These are phyloP conservation scores for Trichoderma reesei DNA, from an alignment of 495 filamentous ascomycete species.

Conservation along the genomic window DNA sequence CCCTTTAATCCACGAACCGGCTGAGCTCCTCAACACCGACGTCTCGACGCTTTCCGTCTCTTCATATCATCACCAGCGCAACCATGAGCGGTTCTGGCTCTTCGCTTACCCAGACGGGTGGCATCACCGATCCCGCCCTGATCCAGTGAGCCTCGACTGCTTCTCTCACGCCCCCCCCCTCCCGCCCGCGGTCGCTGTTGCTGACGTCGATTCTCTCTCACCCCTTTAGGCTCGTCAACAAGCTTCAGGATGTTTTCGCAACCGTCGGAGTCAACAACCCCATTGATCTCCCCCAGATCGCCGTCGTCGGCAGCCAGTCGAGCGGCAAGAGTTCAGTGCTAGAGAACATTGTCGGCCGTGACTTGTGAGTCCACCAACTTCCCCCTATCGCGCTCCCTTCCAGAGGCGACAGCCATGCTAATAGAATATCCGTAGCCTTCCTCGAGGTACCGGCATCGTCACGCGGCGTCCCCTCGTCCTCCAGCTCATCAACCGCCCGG, in stretches of 20 bases:
- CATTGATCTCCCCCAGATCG: slow-evolving; percentile 98
- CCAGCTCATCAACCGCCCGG: slow-evolving; percentile 87
- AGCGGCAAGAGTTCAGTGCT: slow-evolving; percentile 99
- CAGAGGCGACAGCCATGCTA: slow-evolving; percentile 11
- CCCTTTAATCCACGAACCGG: too few relatives aligned
- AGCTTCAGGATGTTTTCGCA: slow-evolving; percentile 97
- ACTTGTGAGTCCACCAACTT: slow-evolving; percentile 64
- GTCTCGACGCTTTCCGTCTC: not conserved
- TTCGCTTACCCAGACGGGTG: slow-evolving; percentile 35
- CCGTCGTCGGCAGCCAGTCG: slow-evolving; percentile 96
- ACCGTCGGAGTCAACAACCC: slow-evolving; percentile 98
- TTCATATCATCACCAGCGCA: not conserved
- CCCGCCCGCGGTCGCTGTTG: slow-evolving; percentile 13
- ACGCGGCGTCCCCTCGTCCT: slow-evolving; percentile 93
- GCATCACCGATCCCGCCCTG: slow-evolving; percentile 50
- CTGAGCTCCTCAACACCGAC: not conserved
- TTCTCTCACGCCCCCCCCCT: not conserved
- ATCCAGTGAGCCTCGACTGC: slow-evolving; percentile 39
- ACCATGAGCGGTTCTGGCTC: slow-evolving; percentile 4
- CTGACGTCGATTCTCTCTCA: slow-evolving; percentile 20
- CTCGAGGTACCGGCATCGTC: slow-evolving; percentile 95
- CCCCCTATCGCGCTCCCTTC: slow-evolving; percentile 12
- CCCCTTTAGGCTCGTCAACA: slow-evolving; percentile 79
- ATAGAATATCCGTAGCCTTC: slow-evolving; percentile 51
- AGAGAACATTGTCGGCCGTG: slow-evolving; percentile 97